Evolutionary conservation across 192 early-diverging fungal species (phyloP), one percentile per base, ranked within the genome.

Genomic region (Geranomyces michiganensis): DNA sequence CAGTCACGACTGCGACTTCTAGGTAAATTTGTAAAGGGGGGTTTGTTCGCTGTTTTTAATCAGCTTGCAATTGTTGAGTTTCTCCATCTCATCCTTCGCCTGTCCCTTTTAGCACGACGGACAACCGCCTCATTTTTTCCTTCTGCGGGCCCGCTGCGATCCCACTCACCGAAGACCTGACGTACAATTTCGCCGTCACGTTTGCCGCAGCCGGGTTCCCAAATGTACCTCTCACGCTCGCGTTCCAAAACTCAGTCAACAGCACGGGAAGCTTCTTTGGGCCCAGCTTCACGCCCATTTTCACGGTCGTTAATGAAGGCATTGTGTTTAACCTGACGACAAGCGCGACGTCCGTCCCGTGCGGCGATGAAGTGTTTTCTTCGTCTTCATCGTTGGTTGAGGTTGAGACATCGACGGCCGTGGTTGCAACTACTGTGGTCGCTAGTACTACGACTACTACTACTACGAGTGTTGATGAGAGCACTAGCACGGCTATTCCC

Each of bases 321-420:
- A 44, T 72, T 17, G 21, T 53, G 10, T 72, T 72, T 62, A 72
- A 72, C 70, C n/a, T 72, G 15, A 72, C 70, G 5, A 65, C 51
- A 7, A 26, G 44, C 46, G 44, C 27, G 17, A 17, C 22, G 12
- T 32, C 46, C 14, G 61, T 64, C 27, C 44, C 51, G 51, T 55
- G 51, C 51, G 51, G 21, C 15, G 51, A 15, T 3, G 51, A 3
- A 7, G 15, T 4, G 6, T 4, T 55, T 15, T 24, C 51, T 3
- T 55, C 51, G 51, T 41, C 36, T 3, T 41, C 36, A 10, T 41
- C 36, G 3, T 41, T 10, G 36, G 36, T 41, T 41, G 36, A 41
- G 10, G 36, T 41, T 3, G 36, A 3, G 36, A 27, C 59, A 19
- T 29, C 59, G 59, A n/a, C 19, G 32, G 27, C 19, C 5, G 24